Evolutionary conservation across 768 basidiomycete genomes (phyloP), one percentile per base, ranked within the genome.

Genomic region (Cystofilobasidium macerans): DNA sequence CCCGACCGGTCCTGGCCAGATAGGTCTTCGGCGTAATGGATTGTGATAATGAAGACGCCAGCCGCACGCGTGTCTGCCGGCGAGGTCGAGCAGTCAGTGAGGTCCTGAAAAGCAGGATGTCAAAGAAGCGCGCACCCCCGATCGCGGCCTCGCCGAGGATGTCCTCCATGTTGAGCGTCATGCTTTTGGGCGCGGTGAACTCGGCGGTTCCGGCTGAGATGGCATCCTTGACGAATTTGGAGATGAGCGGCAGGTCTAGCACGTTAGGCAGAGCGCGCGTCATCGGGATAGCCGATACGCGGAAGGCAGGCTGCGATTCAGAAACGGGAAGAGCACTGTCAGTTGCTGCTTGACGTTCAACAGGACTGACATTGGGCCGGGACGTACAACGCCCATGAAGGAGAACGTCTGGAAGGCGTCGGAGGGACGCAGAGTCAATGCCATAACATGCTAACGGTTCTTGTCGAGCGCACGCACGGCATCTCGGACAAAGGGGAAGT

Each of bases 201-300:
- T 80, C 81, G 6, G 79, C 79, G 7, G 83, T 77, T 18, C 73
- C 65, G 7, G 82, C 79, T 42, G 86, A 82, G 68, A 88, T 84
- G 5, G 82, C 80, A 53, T 78, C 80, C 70, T 86, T 83, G 33
- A 88, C 77, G 79, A 86, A 88, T 0, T 80, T 78, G 3, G 82
- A 84, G 58, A 89, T 75, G 60, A 84, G 81, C 0, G 87, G 87
- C 1, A 88, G 72, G 73, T 88, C 84, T 79, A 88, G 84, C 74
- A 88, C 85, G 72, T 81, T 86, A 43, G 82, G 84, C 28, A 62
- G 35, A 4, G 80, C 81, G 69, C 79, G 81, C 53, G 81, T 77
- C 67, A 88, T 78, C 0, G 87, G 85, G 3, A 83, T 82, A 56
- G 83, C 85, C n/a, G 82, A 83, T 36, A 86, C 77, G 24, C 81